Base-by-base conservation (phyloP, 176 grass and related monocot genomes). In the Cocos nucifera region DNA sequence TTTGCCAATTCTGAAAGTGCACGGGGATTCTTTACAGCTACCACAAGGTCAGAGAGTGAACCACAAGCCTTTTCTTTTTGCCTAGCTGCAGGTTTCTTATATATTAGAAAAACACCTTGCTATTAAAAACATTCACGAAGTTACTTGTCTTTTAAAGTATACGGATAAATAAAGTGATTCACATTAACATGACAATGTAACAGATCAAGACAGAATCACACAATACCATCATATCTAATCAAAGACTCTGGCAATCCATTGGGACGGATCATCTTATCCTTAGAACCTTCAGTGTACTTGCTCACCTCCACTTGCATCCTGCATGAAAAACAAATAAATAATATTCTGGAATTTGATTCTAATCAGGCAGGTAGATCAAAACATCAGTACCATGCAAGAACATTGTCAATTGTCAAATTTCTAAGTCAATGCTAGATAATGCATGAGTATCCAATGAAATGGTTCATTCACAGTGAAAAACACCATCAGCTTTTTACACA, bases 251-350 rank as follows among this genome's bases (percentile, higher is more conserved):
- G 75, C 19, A 96, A 83, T 50, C 86, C 91, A 80, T 90, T 90
- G 57, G 91, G 91, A n/a, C 86, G 83, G 54, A 89, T 57, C 67
- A 82, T 83, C 0, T 65, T 75, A 20, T 90, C 86, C 61, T 96
- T 90, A 58, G 52, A 82, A 28, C 91, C 91, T 87, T 90, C 86
- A 0, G 91, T 96, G 65, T 96, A 85, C 66, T 87, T 96, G 55
- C 91, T 96, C n/a, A 96, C 91, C 72, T 96, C 91, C 39, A 96
- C 83, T 90, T 90, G 91, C 91, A 96, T 96, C 65, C 91, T 96
- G 79, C 22, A 66, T 51, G 29, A 78, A 54, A 7, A 69, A 49
- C 4, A 5, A 20, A 54, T 63, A 75, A 39, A 39, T 4, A 62
- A 2, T 26, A 44, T 10, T 44, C 35, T 44, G 9, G 35, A 44